Percentiles rank a stretch among this genome's conserved stretches.
These are phyloP conservation scores for Stemphylium lycopersici DNA, from an alignment of 2,329 filamentous ascomycete species.

Conservation along the genomic window DNA sequence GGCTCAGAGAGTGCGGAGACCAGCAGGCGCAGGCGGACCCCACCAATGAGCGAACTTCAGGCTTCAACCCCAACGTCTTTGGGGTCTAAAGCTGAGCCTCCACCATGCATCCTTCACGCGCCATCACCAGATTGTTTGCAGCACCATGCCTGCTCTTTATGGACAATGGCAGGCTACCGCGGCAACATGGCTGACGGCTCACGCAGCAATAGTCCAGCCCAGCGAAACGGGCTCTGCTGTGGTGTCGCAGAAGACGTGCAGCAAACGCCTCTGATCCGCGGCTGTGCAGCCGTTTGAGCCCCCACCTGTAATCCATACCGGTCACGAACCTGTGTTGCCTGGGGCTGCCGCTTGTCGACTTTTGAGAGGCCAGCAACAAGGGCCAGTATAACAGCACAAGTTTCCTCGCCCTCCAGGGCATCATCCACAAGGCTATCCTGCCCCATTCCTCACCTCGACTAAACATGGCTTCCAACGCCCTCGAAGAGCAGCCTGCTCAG, in stretches of 20 bases:
- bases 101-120: background rate
- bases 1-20: constrained; percentile 6
- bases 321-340: constrained; percentile 25
- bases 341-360: constrained; percentile 15
- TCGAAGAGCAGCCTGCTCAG: constrained; percentile 26
- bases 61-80: background rate
- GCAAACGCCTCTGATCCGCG: constrained; percentile 12
- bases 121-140: constrained; percentile 8
- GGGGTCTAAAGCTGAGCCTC: constrained; percentile 28
- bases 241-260: background rate
- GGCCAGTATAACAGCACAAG: constrained; percentile 31
- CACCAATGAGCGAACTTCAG: constrained; percentile 3
- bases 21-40: background rate
- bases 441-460: constrained; percentile 5
- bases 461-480: constrained; percentile 30
- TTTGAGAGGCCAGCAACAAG: constrained; percentile 37
- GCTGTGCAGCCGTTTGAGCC: constrained; percentile 30
- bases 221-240: background rate
- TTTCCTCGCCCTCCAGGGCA: constrained; percentile 22
- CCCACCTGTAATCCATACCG: constrained; percentile 6
- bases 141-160: constrained; percentile 2
- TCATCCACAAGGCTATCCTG: constrained; percentile 29
- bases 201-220: background rate
- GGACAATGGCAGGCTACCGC: background rate
- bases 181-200: background rate